Evolutionary conservation across 192 early-diverging fungal species (phyloP).

Genomic region (Backusella sp.): DNA sequence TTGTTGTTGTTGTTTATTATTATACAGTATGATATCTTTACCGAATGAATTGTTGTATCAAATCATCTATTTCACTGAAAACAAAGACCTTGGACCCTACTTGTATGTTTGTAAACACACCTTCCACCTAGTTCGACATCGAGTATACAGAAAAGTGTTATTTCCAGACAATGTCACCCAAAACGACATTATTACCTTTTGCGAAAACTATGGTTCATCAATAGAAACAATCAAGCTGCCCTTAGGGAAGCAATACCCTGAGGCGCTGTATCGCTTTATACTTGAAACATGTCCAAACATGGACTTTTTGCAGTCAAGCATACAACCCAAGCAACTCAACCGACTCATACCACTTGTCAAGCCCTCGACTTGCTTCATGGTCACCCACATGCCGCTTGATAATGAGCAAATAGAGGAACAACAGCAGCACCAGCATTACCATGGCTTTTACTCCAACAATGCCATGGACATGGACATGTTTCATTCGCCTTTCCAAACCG

Average conservation of each 20-base stretch:
- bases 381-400: constrained; percentile 12
- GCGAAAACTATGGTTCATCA: constrained; percentile 18
- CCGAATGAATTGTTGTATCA: constrained; percentile 33
- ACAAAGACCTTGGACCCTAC: neutral
- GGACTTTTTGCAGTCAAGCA: constrained; percentile 21
- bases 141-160: constrained; percentile 17
- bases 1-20: neutral
- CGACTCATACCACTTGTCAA: neutral
- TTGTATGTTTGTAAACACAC: constrained; percentile 25
- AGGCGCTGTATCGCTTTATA: constrained; percentile 11
- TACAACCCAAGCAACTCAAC: constrained; percentile 22
- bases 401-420: neutral
- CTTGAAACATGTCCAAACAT: constrained; percentile 20
- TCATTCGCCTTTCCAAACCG: neutral
- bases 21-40: constrained; percentile 4
- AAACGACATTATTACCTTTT: constrained; percentile 23
- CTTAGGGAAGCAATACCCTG: neutral
- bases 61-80: constrained; percentile 10
- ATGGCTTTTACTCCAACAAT: neutral
- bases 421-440: neutral
- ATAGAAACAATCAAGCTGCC: constrained; percentile 27
- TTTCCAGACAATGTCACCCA: constrained; percentile 23
- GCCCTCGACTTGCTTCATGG: constrained; percentile 21
- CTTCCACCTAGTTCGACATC: constrained; percentile 12
- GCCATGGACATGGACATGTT: neutral